Conservation (phyloP, 2,329 filamentous ascomycete genomes). For the Penicillium sp. region DNA sequence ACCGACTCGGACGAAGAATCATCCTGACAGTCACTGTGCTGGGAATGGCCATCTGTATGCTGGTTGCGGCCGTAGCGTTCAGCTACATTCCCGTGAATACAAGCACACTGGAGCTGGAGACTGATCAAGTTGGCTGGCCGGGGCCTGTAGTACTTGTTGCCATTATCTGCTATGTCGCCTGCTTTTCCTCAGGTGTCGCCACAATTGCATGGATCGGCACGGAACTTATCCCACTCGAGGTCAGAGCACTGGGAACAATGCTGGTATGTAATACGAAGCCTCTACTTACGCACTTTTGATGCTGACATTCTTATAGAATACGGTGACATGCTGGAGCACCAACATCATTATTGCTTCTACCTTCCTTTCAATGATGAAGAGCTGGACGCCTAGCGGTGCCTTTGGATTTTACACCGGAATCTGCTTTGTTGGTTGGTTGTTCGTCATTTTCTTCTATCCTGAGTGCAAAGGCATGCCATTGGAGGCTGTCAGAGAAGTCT, state of each 20-base stretch:
- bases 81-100: conserved; percentile 55
- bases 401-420: conserved; percentile 60
- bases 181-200: conserved; percentile 55
- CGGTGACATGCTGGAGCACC: conserved; percentile 33
- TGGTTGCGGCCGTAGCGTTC: conserved; percentile 54
- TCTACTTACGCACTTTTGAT: background rate
- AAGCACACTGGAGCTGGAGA: conserved; percentile 45
- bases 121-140: conserved; percentile 40
- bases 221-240: conserved; percentile 57
- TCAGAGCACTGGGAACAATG: conserved; percentile 58
- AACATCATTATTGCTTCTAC: conserved; percentile 53
- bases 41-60: conserved; percentile 51
- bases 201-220: conserved; percentile 57
- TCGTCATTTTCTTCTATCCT: conserved; percentile 59
- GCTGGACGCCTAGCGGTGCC: conserved; percentile 55
- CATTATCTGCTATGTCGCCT: conserved; percentile 53
- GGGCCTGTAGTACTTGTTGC: conserved; percentile 50
- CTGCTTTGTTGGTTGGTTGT: conserved; percentile 55
- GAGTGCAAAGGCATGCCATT: conserved; percentile 62
- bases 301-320: conserved; percentile 20
- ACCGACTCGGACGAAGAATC: conserved; percentile 52
- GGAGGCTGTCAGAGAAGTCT: conserved; percentile 61
- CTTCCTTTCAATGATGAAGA: conserved; percentile 58
- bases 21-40: conserved; percentile 52
- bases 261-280: conserved; percentile 29